Percentiles rank a stretch among this genome's conserved stretches.
These are phyloP conservation scores for Diaporthe capsici DNA, from an alignment of 2,329 filamentous ascomycete genomes.

Conservation along the genomic window DNA sequence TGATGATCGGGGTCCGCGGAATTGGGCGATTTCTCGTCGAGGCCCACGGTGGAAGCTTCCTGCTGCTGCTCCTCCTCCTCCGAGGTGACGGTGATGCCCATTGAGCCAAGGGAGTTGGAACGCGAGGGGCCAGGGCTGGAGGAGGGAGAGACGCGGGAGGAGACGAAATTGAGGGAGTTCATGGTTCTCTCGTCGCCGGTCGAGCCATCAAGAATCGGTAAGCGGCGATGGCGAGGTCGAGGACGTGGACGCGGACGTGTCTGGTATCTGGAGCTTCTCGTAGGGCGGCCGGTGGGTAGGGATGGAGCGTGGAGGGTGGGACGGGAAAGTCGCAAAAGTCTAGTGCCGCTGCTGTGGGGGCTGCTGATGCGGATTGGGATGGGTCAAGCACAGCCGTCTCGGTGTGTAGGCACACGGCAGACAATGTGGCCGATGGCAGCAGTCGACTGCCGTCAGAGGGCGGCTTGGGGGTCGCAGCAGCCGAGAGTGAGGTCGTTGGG, in stretches of 20 bases:
- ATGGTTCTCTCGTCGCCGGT: constrained; percentile 73
- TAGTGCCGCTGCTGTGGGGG: constrained; percentile 16
- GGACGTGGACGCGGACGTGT: neutral
- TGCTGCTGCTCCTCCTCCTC: constrained; percentile 56
- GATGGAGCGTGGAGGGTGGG: constrained; percentile 22
- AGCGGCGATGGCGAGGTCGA: neutral
- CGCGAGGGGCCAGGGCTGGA: constrained; percentile 69
- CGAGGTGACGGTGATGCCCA: constrained; percentile 62
- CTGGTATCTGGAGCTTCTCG: constrained; percentile 20
- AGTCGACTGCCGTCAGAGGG: constrained; percentile 24
- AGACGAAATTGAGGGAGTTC: constrained; percentile 97
- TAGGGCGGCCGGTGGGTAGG: constrained; percentile 10
- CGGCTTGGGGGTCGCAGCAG: constrained; percentile 19
- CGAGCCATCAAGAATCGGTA: constrained; percentile 66
- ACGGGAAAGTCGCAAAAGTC: constrained; percentile 17
- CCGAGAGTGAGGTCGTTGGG: constrained; percentile 26
- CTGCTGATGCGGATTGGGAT: constrained; percentile 3
- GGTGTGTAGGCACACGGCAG: neutral
- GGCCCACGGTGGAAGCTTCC: constrained; percentile 45
- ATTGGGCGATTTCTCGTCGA: constrained; percentile 52
- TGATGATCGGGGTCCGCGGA: constrained; percentile 53
- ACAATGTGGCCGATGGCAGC: constrained; percentile 32
- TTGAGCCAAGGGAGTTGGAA: constrained; percentile 71
- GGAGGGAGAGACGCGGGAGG: constrained; percentile 80
- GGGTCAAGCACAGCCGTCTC: constrained; percentile 11